Percentiles rank a stretch among this genome's conserved stretches.
phyloP scores from a whole-genome alignment of 2,329 filamentous ascomycete genomes.

The Neofusicoccum sp. region DNA sequence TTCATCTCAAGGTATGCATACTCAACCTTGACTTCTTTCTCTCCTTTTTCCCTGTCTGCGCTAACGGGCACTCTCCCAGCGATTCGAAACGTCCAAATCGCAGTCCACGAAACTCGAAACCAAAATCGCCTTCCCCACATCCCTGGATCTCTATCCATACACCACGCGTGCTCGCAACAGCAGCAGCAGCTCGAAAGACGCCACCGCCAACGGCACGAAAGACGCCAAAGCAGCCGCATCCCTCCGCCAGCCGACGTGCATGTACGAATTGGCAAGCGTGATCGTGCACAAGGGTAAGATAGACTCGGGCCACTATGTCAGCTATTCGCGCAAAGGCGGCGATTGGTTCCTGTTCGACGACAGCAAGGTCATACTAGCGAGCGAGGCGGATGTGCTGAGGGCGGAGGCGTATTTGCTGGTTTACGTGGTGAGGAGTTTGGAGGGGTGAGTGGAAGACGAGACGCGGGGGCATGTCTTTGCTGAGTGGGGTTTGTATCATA shows the following conservation, averaged over 20 bases:
- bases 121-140: conserved; percentile 78
- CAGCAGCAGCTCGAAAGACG: neutral
- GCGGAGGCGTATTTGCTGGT: conserved; percentile 90
- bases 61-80: conserved; percentile 38
- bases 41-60: neutral
- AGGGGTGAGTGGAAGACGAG: conserved; percentile 7
- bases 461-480: too few relatives aligned
- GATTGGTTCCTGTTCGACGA: conserved; percentile 97
- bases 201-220: conserved; percentile 27
- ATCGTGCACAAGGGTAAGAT: conserved; percentile 93
- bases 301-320: conserved; percentile 87
- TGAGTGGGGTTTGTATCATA: neutral
- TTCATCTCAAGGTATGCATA: conserved; percentile 79
- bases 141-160: conserved; percentile 88
- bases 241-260: conserved; percentile 52
- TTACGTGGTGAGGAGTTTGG: conserved; percentile 52
- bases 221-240: conserved; percentile 22
- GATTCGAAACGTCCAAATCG: conserved; percentile 74
- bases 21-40: neutral
- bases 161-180: conserved; percentile 59
- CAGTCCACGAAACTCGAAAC: conserved; percentile 85
- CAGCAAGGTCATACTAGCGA: conserved; percentile 82
- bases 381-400: conserved; percentile 78
- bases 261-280: conserved; percentile 84
- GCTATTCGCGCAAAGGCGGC: conserved; percentile 80